These are phyloP conservation scores for Rhodotorula babjevae DNA, from an alignment of 768 basidiomycete genomes.

Conservation along the genomic window DNA sequence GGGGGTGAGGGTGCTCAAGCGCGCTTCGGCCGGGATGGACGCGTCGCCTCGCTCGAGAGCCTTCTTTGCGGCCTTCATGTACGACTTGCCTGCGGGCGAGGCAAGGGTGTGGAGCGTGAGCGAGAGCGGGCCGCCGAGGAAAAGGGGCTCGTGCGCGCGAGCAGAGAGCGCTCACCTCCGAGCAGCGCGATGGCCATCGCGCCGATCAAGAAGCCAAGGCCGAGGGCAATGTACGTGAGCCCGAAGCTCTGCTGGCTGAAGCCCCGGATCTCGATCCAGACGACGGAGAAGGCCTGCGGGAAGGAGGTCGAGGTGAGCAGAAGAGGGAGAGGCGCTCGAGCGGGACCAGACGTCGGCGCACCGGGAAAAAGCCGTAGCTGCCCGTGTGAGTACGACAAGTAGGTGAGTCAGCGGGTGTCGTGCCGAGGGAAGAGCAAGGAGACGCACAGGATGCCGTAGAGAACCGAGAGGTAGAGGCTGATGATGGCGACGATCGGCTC, in stretches of 20 bases:
- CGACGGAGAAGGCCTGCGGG: conserved; percentile 21
- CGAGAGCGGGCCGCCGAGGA: too few relatives aligned
- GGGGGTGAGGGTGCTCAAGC: not conserved
- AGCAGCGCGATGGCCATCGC: conserved; percentile 1
- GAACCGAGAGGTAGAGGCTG: conserved; percentile 26
- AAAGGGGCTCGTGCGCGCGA: not conserved
- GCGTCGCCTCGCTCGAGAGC: not conserved
- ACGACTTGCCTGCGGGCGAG: not conserved
- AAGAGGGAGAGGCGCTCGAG: not conserved
- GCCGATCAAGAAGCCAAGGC: conserved; percentile 33
- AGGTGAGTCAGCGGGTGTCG: not conserved
- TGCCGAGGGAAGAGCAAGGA: too few relatives aligned
- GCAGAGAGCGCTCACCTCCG: conserved; percentile 2
- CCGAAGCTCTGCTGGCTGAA: conserved; percentile 10
- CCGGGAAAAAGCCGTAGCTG: conserved; percentile 37
- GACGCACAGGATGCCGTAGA: conserved; percentile 33
- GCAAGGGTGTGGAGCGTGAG: not conserved
- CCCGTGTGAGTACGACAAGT: not conserved
- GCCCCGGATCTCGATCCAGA: conserved; percentile 29
- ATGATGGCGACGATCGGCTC: conserved; percentile 34
- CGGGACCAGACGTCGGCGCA: not conserved
- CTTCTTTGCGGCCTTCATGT: not conserved
- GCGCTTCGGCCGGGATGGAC: conserved; percentile 5
- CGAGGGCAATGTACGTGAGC: conserved; percentile 35
- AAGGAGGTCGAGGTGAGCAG: not conserved